Evolutionary conservation across 345 rosid genomes (phyloP), one percentile per base, ranked within the genome.

Genomic region (Citrus unshiu): DNA sequence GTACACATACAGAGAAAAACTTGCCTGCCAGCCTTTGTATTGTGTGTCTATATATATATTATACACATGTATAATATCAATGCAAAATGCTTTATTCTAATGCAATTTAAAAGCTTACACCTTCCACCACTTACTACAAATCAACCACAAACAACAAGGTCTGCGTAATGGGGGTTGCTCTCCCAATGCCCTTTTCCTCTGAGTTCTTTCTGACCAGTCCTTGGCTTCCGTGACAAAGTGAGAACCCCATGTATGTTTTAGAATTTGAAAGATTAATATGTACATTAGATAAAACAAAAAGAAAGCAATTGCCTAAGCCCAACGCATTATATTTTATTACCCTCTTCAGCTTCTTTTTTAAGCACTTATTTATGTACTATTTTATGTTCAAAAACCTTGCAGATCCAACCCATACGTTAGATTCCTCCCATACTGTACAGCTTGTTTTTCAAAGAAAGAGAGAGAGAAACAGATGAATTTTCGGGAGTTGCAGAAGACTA

Each of bases 341-440:
- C 59, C 75, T 77, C 83, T 76, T 57, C 88, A 72, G 39, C 87
- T 86, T 78, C 76, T 91, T 88, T 90, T 90, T 86, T 69, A 84
- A 84, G 82, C 84, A 80, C 87, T 88, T 80, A 54, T 54, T 13
- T 54, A 74, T 73, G 78, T 75, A 81, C 72, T 83, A 74, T 73
- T 83, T 76, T 84, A 81, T 85, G 69, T 75, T 77, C 74, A 68
- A 81, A 54, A 81, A 69, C 83, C 83, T 80, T 76, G 65, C 86
- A 85, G 90, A 88, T 89, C 93, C 91, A 88, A 85, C 90, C 86
- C 88, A 82, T 76, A 78, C 83, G 72, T 73, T 76, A 85, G 90
- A 87, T 90, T 90, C 90, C 87, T 83, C 87, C 84, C 39, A 81
- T 49, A 71, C 80, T 68, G 83, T 77, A 82, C 88, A 87, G 80